Conservation (phyloP, 495 filamentous ascomycete species). For the Penicillium ucsense region DNA sequence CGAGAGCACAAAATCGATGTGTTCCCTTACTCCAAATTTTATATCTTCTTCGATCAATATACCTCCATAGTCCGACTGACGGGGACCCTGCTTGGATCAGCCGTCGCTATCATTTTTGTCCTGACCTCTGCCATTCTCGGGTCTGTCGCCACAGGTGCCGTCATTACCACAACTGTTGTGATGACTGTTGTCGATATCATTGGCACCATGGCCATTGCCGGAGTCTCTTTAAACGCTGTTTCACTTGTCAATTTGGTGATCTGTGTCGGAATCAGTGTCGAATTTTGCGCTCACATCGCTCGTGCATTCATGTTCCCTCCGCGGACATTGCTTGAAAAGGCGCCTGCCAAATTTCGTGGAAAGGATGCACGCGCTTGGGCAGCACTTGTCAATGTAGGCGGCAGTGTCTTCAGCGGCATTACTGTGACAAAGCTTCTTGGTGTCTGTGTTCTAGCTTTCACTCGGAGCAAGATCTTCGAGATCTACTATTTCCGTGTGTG, state of each 20-base stretch:
- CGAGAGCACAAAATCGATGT: constrained; percentile 60
- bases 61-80: constrained; percentile 72
- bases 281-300: constrained; percentile 96
- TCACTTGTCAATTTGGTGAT: constrained; percentile 96
- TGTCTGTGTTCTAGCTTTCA: constrained; percentile 88
- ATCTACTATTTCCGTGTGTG: constrained; percentile 98
- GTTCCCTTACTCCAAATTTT: constrained; percentile 93
- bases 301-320: constrained; percentile 92
- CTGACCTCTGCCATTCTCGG: constrained; percentile 73
- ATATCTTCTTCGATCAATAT: constrained; percentile 99
- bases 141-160: constrained; percentile 67
- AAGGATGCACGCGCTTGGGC: constrained; percentile 83
- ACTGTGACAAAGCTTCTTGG: constrained; percentile 91
- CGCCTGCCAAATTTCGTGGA: constrained; percentile 53
- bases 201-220: constrained; percentile 80
- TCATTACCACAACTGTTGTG: constrained; percentile 73
- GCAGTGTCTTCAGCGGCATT: constrained; percentile 90
- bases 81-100: constrained; percentile 66
- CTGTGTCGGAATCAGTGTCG: constrained; percentile 88
- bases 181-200: constrained; percentile 96
- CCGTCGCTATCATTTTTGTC: constrained; percentile 71
- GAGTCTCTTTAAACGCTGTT: constrained; percentile 91
- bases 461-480: constrained; percentile 96
- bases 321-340: constrained; percentile 63
- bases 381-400: constrained; percentile 85